Evolutionary conservation across 768 basidiomycete genomes (phyloP), one percentile per base, ranked within the genome.

Genomic region (Mycena crocata): DNA sequence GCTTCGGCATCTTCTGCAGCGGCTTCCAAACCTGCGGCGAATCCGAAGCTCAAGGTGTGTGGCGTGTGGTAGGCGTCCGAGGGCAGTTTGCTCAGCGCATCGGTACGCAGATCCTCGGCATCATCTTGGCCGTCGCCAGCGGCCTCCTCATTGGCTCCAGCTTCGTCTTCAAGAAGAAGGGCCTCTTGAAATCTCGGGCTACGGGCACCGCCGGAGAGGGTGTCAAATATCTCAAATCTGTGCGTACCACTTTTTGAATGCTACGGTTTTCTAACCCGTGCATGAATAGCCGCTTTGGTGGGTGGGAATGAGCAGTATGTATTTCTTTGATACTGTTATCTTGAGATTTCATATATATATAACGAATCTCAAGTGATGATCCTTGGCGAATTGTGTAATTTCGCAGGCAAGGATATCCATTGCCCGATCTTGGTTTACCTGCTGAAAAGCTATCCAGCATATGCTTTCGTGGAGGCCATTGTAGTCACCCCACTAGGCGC

Each of bases 141-240:
- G 97, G 97, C 8, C 39, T 95, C 39, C 87, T 99, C 64, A 99
- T 98, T 67, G 97, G 96, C 5, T 86, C 87, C 42, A 92, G 90
- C 71, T 98, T 98, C 77, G 96, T 98, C 1, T 91, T 99, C 83
- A 99, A 99, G 89, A 99, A 99, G 87, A 97, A 94, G 73, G 96
- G 93, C 14, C 82, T 94, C 31, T 75, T 94, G 58, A 86, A 89
- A 77, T 89, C 90, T 76, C 92, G 93, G 83, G 90, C 92, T 65
- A 94, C 92, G 70, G 89, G 91, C 64, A 79, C 80, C 52, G 86
- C 90, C 9, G 92, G 93, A 51, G 91, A 93, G 76, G 96, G 96
- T 28, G 94, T 96, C 64, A 93, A 87, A 21, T 99, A 98, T 81
- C 87, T 98, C 75, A 98, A 97, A 81, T 94, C 92, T 74, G 93